These are phyloP conservation scores for Ceratocystis smalleyi DNA, from an alignment of 2,329 filamentous ascomycete genomes.

Conservation along the genomic window DNA sequence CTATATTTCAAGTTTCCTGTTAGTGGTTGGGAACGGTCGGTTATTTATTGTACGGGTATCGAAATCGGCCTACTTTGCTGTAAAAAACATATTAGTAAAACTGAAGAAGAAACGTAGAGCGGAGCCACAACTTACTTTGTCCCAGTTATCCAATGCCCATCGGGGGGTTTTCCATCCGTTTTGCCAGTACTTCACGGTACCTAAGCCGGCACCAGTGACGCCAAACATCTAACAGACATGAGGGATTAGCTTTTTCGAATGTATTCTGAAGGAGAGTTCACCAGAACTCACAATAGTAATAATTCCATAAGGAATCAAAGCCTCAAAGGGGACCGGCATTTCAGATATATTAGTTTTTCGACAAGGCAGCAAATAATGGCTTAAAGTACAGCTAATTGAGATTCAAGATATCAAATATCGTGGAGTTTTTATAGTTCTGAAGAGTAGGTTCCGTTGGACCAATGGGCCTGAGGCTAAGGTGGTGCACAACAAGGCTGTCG, in stretches of 20 bases:
- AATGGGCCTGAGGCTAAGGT: background rate
- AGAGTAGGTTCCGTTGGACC: background rate
- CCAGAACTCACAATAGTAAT: conserved; percentile 39
- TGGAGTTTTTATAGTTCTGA: background rate
- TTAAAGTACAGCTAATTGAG: background rate
- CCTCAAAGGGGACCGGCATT: conserved; percentile 51
- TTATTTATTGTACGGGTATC: background rate
- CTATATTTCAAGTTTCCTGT: conserved; percentile 25
- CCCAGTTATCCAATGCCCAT: conserved; percentile 48
- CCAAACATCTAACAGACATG: conserved; percentile 43
- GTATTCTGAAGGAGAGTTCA: conserved; percentile 12
- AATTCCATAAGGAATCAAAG: conserved; percentile 49
- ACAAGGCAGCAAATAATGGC: background rate
- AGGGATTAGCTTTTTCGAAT: conserved; percentile 19
- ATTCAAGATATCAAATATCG: background rate
- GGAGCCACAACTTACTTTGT: conserved; percentile 32
- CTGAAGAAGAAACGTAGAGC: background rate
- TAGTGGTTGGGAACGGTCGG: background rate
- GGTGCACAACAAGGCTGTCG: background rate
- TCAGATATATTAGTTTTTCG: conserved; percentile 19
- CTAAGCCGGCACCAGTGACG: conserved; percentile 41
- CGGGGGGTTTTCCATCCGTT: conserved; percentile 47
- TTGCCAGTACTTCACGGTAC: conserved; percentile 39
- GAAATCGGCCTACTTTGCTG: conserved; percentile 38
- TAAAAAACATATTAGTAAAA: conserved; percentile 22